Evolutionary conservation across 2,329 filamentous ascomycete species (phyloP).

Genomic region (Cercospora zeina): DNA sequence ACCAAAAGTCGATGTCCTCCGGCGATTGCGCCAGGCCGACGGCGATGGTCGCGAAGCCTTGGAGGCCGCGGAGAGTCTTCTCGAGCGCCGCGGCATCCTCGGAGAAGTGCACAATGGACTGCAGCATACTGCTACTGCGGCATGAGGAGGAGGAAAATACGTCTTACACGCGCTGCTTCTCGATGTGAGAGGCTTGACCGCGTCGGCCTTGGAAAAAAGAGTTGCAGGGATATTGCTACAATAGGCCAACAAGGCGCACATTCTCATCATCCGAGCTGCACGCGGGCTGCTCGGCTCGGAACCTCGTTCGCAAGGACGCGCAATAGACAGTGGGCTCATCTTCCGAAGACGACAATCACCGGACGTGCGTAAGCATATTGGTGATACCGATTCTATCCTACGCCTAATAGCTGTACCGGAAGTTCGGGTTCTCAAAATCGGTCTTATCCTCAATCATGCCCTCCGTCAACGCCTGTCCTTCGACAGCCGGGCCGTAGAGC

Average conservation of each 20-base stretch:
- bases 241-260: background rate
- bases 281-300: background rate
- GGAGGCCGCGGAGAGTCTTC: constrained; percentile 60
- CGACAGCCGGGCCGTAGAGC: constrained; percentile 26
- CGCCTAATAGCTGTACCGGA: constrained; percentile 33
- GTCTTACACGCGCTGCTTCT: background rate
- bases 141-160: background rate
- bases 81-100: constrained; percentile 58
- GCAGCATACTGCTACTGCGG: constrained; percentile 19
- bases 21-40: constrained; percentile 41
- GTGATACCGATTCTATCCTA: background rate
- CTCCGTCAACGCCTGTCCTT: constrained; percentile 27
- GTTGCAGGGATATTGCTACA: constrained; percentile 3
- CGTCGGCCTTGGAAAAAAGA: constrained; percentile 7
- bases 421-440: constrained; percentile 43
- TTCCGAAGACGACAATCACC: background rate
- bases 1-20: constrained; percentile 41
- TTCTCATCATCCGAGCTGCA: background rate
- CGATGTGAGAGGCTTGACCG: background rate
- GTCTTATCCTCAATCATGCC: constrained; percentile 41
- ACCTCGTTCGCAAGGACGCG: background rate
- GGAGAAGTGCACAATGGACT: constrained; percentile 22
- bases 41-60: constrained; percentile 44
- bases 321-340: background rate
- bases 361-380: background rate